phyloP scores from a whole-genome alignment of 208 protist species.

The Leishmania tropica region DNA sequence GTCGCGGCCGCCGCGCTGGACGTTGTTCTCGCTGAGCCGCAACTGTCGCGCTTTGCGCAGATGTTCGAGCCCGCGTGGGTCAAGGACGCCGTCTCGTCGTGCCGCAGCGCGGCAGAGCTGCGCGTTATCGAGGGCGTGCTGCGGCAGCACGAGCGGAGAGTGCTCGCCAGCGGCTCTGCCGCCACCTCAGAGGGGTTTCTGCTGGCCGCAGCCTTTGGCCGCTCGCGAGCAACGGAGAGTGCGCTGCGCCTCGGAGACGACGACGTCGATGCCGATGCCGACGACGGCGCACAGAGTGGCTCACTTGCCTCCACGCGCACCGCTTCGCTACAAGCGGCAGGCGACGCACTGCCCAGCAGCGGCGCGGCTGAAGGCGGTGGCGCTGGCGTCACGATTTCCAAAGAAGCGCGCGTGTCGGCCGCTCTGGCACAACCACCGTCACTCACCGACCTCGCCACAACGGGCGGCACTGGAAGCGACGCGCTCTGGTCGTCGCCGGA shows the following conservation, averaged over 20 bases:
- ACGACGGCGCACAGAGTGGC: not conserved
- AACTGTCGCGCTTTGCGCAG: conserved; percentile 15
- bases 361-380: not conserved
- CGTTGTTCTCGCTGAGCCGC: conserved; percentile 37
- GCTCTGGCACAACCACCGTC: conserved; percentile 34
- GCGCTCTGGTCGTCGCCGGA: conserved; percentile 25
- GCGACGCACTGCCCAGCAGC: not conserved
- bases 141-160: conserved; percentile 22
- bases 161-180: conserved; percentile 21
- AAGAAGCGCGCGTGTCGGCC: conserved; percentile 3
- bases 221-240: conserved; percentile 14
- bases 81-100: conserved; percentile 67
- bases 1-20: conserved; percentile 54
- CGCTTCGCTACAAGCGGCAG: not conserved
- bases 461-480: conserved; percentile 8
- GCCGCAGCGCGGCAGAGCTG: conserved; percentile 49
- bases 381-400: not conserved
- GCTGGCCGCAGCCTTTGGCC: conserved; percentile 26
- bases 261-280: not conserved
- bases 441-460: conserved; percentile 6
- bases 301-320: not conserved
- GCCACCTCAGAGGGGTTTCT: conserved; percentile 19
- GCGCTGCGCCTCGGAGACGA: conserved; percentile 24
- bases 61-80: conserved; percentile 63
- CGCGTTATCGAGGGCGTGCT: conserved; percentile 41